Evolutionary conservation across 2,329 filamentous ascomycete species (phyloP).

Genomic region (Colletotrichum caudatum): DNA sequence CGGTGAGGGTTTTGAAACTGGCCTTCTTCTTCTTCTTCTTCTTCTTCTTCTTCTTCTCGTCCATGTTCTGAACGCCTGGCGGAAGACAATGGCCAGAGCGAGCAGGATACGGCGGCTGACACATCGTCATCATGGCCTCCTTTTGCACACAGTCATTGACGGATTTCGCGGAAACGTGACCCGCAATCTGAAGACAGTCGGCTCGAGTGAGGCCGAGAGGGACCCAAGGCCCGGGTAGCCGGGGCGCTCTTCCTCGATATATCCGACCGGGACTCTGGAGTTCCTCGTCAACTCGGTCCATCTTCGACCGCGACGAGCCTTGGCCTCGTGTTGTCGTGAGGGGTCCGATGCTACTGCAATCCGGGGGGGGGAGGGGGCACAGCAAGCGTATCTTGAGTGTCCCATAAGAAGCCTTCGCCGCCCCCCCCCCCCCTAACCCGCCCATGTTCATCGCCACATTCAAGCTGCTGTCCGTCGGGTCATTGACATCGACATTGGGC

Average conservation of each 20-base stretch:
- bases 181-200: neutral
- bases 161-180: neutral
- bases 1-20: too few relatives aligned
- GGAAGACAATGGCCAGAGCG: too few relatives aligned
- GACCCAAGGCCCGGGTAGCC: constrained; percentile 29
- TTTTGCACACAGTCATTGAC: neutral
- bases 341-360: constrained; percentile 4
- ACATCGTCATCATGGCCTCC: neutral
- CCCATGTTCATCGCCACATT: neutral
- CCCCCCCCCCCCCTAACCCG: too few relatives aligned
- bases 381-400: neutral
- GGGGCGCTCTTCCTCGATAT: neutral
- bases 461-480: neutral
- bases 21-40: neutral
- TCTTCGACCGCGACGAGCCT: constrained; percentile 21
- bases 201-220: constrained; percentile 4
- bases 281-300: constrained; percentile 36
- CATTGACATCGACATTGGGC: neutral
- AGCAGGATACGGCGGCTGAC: neutral
- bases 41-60: neutral
- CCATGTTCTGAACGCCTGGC: neutral
- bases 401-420: constrained; percentile 6
- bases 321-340: constrained; percentile 13
- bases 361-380: neutral
- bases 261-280: neutral